phyloP scores from a whole-genome alignment of 352 stramenopile genomes.

The Peronosclerospora sorghi region DNA sequence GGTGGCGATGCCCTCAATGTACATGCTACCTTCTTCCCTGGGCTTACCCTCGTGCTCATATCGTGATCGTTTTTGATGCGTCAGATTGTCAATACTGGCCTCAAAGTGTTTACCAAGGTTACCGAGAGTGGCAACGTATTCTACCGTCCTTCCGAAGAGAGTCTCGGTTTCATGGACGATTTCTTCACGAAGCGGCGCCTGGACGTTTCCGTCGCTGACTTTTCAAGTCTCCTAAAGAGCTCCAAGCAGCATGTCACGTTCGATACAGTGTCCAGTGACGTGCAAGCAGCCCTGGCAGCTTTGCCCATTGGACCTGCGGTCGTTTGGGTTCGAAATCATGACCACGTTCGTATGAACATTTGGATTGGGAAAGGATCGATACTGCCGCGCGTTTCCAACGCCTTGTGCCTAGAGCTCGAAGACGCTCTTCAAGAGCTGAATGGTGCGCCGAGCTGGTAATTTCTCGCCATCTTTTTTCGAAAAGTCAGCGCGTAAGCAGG shows the following conservation, averaged over 20 bases:
- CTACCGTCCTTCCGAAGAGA: conserved; percentile 84
- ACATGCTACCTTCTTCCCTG: conserved; percentile 3
- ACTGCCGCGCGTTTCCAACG: conserved; percentile 67
- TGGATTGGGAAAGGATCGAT: conserved; percentile 66
- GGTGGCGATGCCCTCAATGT: conserved; percentile 58
- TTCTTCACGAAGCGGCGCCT: conserved; percentile 82
- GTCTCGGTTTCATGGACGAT: conserved; percentile 69
- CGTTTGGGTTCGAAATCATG: conserved; percentile 29
- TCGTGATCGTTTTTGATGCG: not conserved
- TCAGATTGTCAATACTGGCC: conserved; percentile 87
- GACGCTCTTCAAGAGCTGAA: conserved; percentile 28
- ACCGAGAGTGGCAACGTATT: conserved; percentile 51
- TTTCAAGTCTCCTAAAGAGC: conserved; percentile 32
- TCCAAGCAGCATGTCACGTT: conserved; percentile 49
- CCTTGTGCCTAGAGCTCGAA: conserved; percentile 42
- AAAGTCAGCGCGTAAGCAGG: no score
- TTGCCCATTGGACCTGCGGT: conserved; percentile 49
- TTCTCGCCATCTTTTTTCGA: no score
- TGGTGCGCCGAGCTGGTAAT: no score
- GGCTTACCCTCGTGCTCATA: not conserved
- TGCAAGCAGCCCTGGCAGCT: conserved; percentile 21
- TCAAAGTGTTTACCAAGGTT: conserved; percentile 84
- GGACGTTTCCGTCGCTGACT: conserved; percentile 27
- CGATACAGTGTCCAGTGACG: conserved; percentile 23
- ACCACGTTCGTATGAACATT: conserved; percentile 54